Evolutionary conservation across 78 protist species (phyloP).

Genomic region (Dictyostelium purpureum): DNA sequence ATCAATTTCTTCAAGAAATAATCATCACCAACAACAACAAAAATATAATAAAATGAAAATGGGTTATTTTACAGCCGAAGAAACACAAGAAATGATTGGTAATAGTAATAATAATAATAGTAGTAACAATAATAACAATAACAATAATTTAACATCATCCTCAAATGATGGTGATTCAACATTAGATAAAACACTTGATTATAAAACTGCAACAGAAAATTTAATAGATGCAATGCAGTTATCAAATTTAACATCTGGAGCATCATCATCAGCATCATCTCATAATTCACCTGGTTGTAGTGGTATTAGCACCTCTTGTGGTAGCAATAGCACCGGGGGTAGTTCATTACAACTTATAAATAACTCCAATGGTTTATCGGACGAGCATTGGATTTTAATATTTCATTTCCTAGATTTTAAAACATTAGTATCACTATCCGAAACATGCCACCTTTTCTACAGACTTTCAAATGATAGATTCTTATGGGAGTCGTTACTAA

Average conservation of each 20-base stretch:
- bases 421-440: conserved; percentile 22
- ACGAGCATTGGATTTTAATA: conserved; percentile 67
- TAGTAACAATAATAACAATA: not conserved
- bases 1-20: not conserved
- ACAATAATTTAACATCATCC: not conserved
- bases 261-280: not conserved
- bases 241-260: not conserved
- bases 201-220: conserved; percentile 12
- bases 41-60: conserved; percentile 2
- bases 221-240: not conserved
- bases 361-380: conserved; percentile 29
- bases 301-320: too few species aligned
- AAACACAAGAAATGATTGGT: not conserved
- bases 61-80: conserved; percentile 19
- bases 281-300: not conserved
- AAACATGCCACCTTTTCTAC: conserved; percentile 20
- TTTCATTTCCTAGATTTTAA: conserved; percentile 13
- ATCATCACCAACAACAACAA: conserved; percentile 6
- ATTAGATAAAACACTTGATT: conserved; percentile 16
- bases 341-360: not conserved
- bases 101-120: not conserved
- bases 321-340: not conserved
- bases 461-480: conserved; percentile 52
- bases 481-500: conserved; percentile 35
- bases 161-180: conserved; percentile 1